phyloP scores from a whole-genome alignment of 1,139 yeast species.

The Geotrichum phurueaensis region DNA sequence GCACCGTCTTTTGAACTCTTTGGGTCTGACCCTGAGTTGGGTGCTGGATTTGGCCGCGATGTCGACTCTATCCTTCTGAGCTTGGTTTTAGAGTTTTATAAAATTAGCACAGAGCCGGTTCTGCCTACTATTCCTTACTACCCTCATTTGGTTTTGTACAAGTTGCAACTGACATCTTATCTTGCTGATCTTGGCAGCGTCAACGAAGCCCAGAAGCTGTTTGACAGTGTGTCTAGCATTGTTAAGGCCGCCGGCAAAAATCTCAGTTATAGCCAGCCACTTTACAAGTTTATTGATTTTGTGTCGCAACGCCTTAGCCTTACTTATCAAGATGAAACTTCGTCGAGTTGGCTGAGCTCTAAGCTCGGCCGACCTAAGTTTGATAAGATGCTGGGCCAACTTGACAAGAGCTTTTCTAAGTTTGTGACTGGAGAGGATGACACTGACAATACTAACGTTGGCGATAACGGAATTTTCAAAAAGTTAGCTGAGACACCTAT shows the following conservation, averaged over 20 bases:
- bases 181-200: constrained; percentile 59
- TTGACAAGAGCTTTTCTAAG: constrained; percentile 71
- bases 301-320: constrained; percentile 24
- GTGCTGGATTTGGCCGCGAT: constrained; percentile 32
- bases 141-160: constrained; percentile 52
- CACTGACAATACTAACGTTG: constrained; percentile 26
- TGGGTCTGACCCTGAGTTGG: constrained; percentile 11
- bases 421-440: constrained; percentile 78
- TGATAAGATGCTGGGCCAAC: constrained; percentile 81
- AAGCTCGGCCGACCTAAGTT: constrained; percentile 69
- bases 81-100: constrained; percentile 65
- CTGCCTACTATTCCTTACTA: constrained; percentile 34
- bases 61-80: constrained; percentile 48
- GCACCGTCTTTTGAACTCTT: constrained; percentile 9
- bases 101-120: constrained; percentile 20
- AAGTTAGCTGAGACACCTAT: constrained; percentile 42
- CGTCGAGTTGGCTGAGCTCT: constrained; percentile 55
- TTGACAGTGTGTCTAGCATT: constrained; percentile 46
- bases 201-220: constrained; percentile 53
- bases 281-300: constrained; percentile 38
- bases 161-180: constrained; percentile 55
- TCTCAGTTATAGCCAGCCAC: constrained; percentile 38
- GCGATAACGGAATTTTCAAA: constrained; percentile 54
- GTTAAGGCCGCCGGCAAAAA: constrained; percentile 44
- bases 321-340: constrained; percentile 38